Evolutionary conservation across 768 basidiomycete genomes (phyloP), one percentile per base, ranked within the genome.

Genomic region (Tricholoma matsutake): DNA sequence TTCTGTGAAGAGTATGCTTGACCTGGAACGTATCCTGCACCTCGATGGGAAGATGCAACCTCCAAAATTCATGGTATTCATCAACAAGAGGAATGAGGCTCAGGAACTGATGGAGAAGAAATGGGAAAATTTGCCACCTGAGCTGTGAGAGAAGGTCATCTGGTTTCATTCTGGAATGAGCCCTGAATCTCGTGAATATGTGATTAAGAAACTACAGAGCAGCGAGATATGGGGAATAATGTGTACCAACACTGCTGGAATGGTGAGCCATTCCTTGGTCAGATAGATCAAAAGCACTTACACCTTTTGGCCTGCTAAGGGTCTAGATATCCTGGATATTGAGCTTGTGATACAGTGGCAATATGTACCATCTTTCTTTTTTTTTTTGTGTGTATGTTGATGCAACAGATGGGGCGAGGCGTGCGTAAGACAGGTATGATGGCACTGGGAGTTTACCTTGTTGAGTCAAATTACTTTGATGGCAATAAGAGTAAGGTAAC

Each of bases 331-430:
- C 16, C 56, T 56, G 13, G 60, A 67, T 56, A 39, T 67, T 18
- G 34, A 59, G 28, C 53, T 63, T 4, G 59, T 64, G 22, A 56
- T 67, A 10, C 67, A 68, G 39, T 68, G 59, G 59, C 9, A 43
- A 31, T 60, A 58, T 29, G 34, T 39, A 0, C 22, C 28, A 13
- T 61, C 57, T 0, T 52, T n/a, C n/a, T n/a, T n/a, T n/a, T n/a
- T n/a, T n/a, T n/a, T n/a, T n/a, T n/a, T n/a, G n/a, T 68, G 9
- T 63, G 62, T 58, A 63, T 62, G 1, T 37, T 66, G 7, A 16
- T 55, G 16, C 63, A 68, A 28, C 61, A 56, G 2, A 45, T 65
- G 37, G 65, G 67, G 4, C 58, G 60, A 0, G 65, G 35, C 13
- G 65, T 35, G 3, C 18, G 67, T 16, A 51, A 63, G 22, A 41